Conservation (phyloP, 352 stramenopile species). For the Globisporangium cylindrosporum region DNA sequence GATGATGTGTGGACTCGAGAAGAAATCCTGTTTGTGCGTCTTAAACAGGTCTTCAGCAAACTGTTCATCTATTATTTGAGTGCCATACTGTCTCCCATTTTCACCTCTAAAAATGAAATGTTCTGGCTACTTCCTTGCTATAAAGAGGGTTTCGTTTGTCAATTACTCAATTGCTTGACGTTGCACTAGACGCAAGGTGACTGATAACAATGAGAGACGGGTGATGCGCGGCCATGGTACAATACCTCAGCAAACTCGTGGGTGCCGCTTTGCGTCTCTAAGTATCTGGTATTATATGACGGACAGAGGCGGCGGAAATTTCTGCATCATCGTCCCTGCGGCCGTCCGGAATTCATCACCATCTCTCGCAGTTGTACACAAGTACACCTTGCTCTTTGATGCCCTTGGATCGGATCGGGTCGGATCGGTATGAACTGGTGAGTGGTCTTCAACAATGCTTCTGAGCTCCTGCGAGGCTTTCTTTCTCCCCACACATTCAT, state of each 20-base stretch:
- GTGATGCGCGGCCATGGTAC: background rate
- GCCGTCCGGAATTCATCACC: background rate
- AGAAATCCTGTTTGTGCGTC: background rate
- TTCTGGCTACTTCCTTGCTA: background rate
- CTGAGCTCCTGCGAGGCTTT: background rate
- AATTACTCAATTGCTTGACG: background rate
- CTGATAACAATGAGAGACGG: background rate
- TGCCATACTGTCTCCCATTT: too few relatives aligned
- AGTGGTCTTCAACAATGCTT: background rate
- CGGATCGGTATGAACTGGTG: background rate
- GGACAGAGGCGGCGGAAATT: background rate
- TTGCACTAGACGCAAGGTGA: background rate
- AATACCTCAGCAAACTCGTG: background rate
- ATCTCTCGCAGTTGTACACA: background rate
- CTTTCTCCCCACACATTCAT: background rate
- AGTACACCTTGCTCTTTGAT: background rate
- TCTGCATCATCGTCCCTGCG: too few relatives aligned
- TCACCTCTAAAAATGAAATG: background rate
- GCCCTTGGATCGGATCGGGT: background rate
- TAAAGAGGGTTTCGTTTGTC: background rate
- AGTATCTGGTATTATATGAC: background rate
- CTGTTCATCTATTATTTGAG: too few relatives aligned
- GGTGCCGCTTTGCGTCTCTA: background rate
- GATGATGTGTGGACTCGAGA: background rate
- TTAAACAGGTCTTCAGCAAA: background rate